Percentiles rank a stretch among this genome's conserved stretches.
Evolutionary conservation across 495 filamentous ascomycete species (phyloP).

Genomic region (Daldinia grandis): DNA sequence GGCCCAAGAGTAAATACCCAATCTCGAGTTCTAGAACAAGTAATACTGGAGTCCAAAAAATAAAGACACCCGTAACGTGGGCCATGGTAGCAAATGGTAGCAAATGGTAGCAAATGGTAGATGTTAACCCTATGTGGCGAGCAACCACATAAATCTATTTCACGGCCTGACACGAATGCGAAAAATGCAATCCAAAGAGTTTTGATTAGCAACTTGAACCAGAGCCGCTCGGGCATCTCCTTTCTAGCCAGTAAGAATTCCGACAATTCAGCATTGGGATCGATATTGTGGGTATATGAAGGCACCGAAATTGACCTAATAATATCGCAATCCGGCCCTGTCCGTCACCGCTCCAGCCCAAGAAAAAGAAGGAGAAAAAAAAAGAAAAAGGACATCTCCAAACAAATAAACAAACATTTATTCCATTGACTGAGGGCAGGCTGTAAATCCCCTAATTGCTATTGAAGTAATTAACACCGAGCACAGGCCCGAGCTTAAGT

Average conservation of each 20-base stretch:
- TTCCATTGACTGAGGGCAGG: neutral
- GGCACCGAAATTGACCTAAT: constrained; percentile 8
- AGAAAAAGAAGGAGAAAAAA: neutral
- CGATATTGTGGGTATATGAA: constrained; percentile 7
- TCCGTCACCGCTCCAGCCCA: constrained; percentile 1
- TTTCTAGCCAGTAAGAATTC: neutral
- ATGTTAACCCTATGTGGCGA: constrained; percentile 3
- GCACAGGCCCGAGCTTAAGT: constrained; percentile 53
- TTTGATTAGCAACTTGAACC: constrained; percentile 1
- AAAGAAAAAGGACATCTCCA: neutral
- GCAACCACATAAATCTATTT: constrained; percentile 7
- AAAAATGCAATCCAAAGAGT: neutral
- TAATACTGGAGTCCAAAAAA: constrained; percentile 6
- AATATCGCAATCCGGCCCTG: constrained; percentile 5
- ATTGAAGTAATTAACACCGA: constrained; percentile 65
- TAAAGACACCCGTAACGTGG: constrained; percentile 4
- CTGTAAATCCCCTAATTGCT: constrained; percentile 21
- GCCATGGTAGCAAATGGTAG: neutral
- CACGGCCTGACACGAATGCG: constrained; percentile 10
- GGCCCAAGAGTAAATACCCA: neutral
- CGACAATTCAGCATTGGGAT: constrained; percentile 11
- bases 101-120: neutral
- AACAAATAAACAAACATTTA: neutral
- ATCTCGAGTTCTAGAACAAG: constrained; percentile 12
- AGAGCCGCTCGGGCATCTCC: neutral